Conservation (phyloP, 2,329 filamentous ascomycete species). For the Aspergillus ibericus region DNA sequence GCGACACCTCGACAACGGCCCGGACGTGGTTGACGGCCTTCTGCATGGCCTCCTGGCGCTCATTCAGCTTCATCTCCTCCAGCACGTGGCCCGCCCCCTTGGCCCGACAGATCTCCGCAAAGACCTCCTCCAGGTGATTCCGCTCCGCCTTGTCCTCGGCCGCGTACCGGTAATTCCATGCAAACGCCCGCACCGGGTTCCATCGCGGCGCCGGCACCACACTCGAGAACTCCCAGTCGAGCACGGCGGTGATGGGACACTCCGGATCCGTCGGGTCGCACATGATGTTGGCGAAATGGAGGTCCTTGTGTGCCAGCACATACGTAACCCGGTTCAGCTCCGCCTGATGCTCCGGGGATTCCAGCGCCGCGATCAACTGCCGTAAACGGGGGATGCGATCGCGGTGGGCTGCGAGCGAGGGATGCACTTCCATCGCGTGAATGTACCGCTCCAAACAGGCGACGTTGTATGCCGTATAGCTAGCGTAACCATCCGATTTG, state of each 20-base stretch:
- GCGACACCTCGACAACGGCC: slow-evolving; percentile 32
- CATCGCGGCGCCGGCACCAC: slow-evolving; percentile 38
- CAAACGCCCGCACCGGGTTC: slow-evolving; percentile 38
- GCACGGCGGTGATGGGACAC: slow-evolving; percentile 32
- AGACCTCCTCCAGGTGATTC: slow-evolving; percentile 22
- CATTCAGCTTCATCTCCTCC: slow-evolving; percentile 14
- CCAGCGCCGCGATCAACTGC: background rate
- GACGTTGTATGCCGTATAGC: background rate
- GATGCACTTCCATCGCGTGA: background rate
- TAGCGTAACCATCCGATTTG: background rate
- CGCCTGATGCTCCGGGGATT: background rate
- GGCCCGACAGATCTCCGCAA: slow-evolving; percentile 24
- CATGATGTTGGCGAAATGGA: slow-evolving; percentile 32
- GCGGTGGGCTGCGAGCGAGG: background rate
- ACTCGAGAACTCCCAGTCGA: slow-evolving; percentile 43
- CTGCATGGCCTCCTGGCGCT: slow-evolving; percentile 29
- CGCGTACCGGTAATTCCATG: slow-evolving; percentile 32
- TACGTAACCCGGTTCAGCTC: slow-evolving; percentile 23
- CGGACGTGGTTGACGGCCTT: slow-evolving; percentile 27
- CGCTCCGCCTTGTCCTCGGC: slow-evolving; percentile 25
- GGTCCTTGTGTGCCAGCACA: slow-evolving; percentile 39
- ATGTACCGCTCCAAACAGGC: slow-evolving; percentile 22
- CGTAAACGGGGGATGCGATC: background rate
- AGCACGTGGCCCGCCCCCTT: slow-evolving; percentile 18
- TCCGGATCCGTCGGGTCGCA: slow-evolving; percentile 23